Conservation (phyloP, 768 basidiomycete species). For the Tulasnella sp. region DNA sequence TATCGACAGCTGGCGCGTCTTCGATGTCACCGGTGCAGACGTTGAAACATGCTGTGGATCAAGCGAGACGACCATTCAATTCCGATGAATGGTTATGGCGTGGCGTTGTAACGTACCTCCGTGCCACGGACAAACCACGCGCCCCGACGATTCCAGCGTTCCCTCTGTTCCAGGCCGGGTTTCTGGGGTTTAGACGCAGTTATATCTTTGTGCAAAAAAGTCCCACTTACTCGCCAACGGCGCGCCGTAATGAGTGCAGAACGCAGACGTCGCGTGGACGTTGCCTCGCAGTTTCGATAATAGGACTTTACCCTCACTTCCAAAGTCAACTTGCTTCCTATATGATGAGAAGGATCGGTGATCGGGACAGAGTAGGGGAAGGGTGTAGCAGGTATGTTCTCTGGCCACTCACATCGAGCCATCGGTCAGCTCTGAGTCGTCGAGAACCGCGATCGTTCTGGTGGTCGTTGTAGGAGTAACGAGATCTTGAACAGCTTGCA, state of each 20-base stretch:
- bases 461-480: constrained; percentile 10
- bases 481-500: too few species aligned
- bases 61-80: background rate
- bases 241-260: constrained; percentile 89
- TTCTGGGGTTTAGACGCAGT: background rate
- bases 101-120: constrained; percentile 44
- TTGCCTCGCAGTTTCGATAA: constrained; percentile 66
- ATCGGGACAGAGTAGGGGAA: background rate
- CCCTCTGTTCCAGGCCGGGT: constrained; percentile 41
- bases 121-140: constrained; percentile 74
- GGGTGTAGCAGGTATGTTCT: background rate
- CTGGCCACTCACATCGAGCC: constrained; percentile 46
- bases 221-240: constrained; percentile 46
- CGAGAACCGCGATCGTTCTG: constrained; percentile 48
- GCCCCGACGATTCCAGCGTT: constrained; percentile 63
- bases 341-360: background rate
- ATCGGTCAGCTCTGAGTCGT: constrained; percentile 48
- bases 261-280: constrained; percentile 68
- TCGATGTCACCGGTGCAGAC: constrained; percentile 75
- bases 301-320: constrained; percentile 60
- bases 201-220: too few species aligned
- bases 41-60: constrained; percentile 66
- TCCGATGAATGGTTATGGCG: background rate
- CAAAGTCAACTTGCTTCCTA: constrained; percentile 80
- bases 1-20: constrained; percentile 77